Base-by-base conservation (phyloP, 2,329 filamentous ascomycete species). In the Aureobasidium leucospermi region DNA sequence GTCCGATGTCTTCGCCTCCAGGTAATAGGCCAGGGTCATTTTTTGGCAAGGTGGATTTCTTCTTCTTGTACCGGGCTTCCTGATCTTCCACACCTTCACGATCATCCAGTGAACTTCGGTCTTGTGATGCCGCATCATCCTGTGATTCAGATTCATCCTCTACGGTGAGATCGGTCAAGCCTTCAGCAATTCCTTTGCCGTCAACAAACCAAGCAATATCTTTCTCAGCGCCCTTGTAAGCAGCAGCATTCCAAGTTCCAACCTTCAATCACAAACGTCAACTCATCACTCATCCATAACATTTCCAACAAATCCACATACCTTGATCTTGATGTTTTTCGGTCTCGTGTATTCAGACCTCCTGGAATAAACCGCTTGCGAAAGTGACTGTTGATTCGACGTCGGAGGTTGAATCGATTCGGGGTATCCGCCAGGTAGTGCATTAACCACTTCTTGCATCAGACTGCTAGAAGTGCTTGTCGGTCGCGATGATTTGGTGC, bases 171-270 rank as follows among this genome's bases (percentile, higher is more conserved):
- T 81, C 81, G 10, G 83, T 81, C 48, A 93, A 72, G 16, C 78
- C 76, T 58, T 85, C 78, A 61, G 87, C 83, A 7, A 92, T 74
- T 6, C 88, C 89, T 67, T 88, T 83, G 15, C 87, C 89, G 10
- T 85, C 79, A 7, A 95, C 81, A 70, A 99, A 96, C 94, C 94
- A 99, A 7, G 85, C 88, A 5, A 99, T 76, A 69, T 97, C 94
- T 65, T 90, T 89, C 72, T 96, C 91, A 0, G 90, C 91, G 28
- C 89, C 90, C 11, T 89, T 85, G 64, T 88, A 86, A 1, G 87
- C 86, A 4, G 91, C 94, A 15, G 96, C 90, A 73, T 99, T 99
- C 94, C 94, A 99, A 0, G 89, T 88, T 43, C 93, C 94, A 55
- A 99, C 81, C 74, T 96, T 42, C 39, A 43, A 32, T 15, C 19